phyloP scores from a whole-genome alignment of 805 yeast species.

The Helenozyma rhizophorensis region DNA sequence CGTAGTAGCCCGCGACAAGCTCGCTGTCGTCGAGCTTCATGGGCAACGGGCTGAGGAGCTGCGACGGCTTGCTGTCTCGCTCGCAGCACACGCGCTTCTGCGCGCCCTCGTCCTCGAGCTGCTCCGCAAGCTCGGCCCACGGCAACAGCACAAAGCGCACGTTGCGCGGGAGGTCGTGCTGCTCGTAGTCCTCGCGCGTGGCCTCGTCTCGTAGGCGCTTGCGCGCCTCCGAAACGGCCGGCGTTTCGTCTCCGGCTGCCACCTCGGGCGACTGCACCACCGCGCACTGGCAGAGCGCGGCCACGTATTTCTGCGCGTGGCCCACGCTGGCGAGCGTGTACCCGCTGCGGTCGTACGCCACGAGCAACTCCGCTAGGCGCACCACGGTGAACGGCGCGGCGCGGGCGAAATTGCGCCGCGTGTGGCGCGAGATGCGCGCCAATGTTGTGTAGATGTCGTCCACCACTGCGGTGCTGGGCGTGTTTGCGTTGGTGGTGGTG shows the following conservation, averaged over 20 bases:
- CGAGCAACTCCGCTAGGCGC: slow-evolving; percentile 14
- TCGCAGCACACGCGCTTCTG: too few relatives aligned
- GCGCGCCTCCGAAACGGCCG: not conserved
- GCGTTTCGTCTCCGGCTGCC: slow-evolving; percentile 6
- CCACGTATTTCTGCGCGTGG: slow-evolving; percentile 13
- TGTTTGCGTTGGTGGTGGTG: slow-evolving; percentile 5
- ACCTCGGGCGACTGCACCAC: slow-evolving; percentile 9
- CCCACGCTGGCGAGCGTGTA: slow-evolving; percentile 9
- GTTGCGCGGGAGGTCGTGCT: slow-evolving; percentile 11
- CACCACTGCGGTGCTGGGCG: slow-evolving; percentile 3
- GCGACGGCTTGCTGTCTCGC: not conserved
- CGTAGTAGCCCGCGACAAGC: not conserved
- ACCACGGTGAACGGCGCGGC: slow-evolving; percentile 16
- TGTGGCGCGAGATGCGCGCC: slow-evolving; percentile 8
- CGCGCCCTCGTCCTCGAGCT: not conserved
- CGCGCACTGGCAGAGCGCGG: slow-evolving; percentile 10
- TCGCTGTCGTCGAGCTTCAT: not conserved
- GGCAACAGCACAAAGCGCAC: slow-evolving; percentile 9
- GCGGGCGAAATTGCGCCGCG: slow-evolving; percentile 25
- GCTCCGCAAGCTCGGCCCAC: slow-evolving; percentile 5
- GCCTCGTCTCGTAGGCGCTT: slow-evolving; percentile 1
- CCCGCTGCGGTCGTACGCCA: slow-evolving; percentile 11
- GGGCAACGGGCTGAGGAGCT: not conserved
- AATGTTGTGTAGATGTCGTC: slow-evolving; percentile 5
- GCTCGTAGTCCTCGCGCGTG: slow-evolving; percentile 4